Evolutionary conservation across 2,329 filamentous ascomycete genomes (phyloP), one percentile per base, ranked within the genome.

Genomic region (Graphilbum fragrans): DNA sequence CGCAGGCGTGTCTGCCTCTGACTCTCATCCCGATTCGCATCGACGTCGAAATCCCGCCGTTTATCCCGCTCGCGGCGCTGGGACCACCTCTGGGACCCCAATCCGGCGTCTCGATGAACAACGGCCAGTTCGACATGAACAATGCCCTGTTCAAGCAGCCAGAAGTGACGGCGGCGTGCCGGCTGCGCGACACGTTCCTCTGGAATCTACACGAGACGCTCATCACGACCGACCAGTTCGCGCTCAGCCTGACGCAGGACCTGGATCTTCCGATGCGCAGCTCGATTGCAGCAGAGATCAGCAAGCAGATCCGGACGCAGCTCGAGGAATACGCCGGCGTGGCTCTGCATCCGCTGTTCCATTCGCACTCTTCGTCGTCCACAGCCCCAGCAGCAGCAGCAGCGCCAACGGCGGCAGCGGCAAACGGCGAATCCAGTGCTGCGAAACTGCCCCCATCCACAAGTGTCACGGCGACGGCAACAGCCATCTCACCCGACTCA

Each of bases 131-230:
- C 50, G 83, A 94, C 55, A 77, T 82, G 45, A 77, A 75, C 5
- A 67, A 85, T 39, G 80, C 86, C 14, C 79, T 87, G 42, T 95
- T 93, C 63, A 80, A 81, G 53, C 70, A 74, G 42, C 82, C 82
- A 42, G 90, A 95, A 47, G 63, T 76, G 46, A 87, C 87, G 14
- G 79, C 87, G 1, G 82, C 86, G 3, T 95, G 87, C 61, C 78
- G 92, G 47, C 69, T 98, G 43, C 87, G 93, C 53, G 92, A 98
- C 53, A 82, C 85, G n/a, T 96, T 98, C 53, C 65, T 95, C 40
- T 98, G 92, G 92, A 98, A 98, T 54, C 70, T 98, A 14, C 90
- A 96, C 61, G 92, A 98, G 64, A 84, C 86, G 0, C 68, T 95
- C 44, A 84, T 88, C 39, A 98, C 92, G 0, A 94, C 92, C 1